These are phyloP conservation scores for Xanthoconium separans DNA, from an alignment of 1,284 basidiomycete species.

Conservation along the genomic window DNA sequence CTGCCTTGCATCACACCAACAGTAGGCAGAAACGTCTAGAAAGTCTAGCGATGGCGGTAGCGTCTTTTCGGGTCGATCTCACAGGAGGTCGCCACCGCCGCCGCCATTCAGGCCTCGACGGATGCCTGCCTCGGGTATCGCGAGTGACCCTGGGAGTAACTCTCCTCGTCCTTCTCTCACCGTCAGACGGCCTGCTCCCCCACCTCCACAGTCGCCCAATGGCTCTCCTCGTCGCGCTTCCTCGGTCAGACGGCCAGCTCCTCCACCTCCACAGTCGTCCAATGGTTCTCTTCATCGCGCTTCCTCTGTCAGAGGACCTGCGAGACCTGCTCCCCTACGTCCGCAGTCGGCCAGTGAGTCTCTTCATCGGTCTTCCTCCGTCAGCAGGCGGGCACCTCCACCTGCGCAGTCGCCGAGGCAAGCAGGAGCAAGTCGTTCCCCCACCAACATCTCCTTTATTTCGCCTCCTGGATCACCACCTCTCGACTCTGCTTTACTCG, in stretches of 20 bases:
- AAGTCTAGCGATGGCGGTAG: background rate
- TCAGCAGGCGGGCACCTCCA: constrained; percentile 11
- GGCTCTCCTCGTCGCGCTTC: too few species aligned
- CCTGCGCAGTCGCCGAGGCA: background rate
- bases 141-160: background rate
- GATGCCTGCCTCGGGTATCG: background rate
- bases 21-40: background rate
- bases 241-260: too few species aligned
- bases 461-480: background rate
- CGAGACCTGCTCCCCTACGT: background rate
- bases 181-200: constrained; percentile 11
- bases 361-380: background rate
- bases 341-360: too few species aligned
- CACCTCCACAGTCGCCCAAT: constrained; percentile 6
- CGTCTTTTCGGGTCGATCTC: background rate
- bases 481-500: background rate
- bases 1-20: background rate
- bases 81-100: constrained; percentile 7
- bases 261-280: too few species aligned
- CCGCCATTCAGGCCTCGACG: background rate
- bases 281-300: background rate
- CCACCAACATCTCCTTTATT: background rate
- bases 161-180: background rate
- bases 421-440: background rate
- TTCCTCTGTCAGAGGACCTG: background rate